phyloP scores from a whole-genome alignment of 2,329 filamentous ascomycete genomes.

The Pseudogymnoascus sp. region DNA sequence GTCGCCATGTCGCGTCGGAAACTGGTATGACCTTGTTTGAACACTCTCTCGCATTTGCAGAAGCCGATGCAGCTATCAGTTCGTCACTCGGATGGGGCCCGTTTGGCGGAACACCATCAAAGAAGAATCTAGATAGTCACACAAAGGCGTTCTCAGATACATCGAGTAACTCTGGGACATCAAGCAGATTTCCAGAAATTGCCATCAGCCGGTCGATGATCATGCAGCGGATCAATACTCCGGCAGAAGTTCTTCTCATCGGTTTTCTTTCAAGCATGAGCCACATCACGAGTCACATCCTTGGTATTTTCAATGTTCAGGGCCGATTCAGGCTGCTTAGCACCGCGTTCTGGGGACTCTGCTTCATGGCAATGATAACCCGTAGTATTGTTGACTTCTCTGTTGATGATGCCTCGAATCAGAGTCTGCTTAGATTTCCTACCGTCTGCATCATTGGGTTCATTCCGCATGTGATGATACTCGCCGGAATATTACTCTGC shows the following conservation, averaged over 20 bases:
- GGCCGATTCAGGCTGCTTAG: constrained; percentile 73
- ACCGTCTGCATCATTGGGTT: constrained; percentile 94
- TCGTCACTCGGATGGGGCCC: constrained; percentile 68
- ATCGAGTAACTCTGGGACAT: constrained; percentile 18
- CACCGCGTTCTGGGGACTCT: constrained; percentile 82
- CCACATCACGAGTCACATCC: constrained; percentile 73
- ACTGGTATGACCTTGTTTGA: constrained; percentile 96
- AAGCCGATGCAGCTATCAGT: constrained; percentile 82
- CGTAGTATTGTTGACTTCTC: constrained; percentile 64
- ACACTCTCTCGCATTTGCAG: constrained; percentile 89
- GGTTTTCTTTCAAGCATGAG: constrained; percentile 84
- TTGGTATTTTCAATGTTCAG: constrained; percentile 76
- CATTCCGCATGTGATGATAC: constrained; percentile 83
- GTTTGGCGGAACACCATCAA: constrained; percentile 29
- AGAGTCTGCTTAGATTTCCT: constrained; percentile 76
- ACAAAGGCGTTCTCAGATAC: constrained; percentile 5
- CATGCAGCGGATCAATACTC: constrained; percentile 74
- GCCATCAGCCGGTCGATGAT: constrained; percentile 59
- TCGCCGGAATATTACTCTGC: constrained; percentile 72
- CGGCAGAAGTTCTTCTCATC: constrained; percentile 81
- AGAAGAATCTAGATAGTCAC: not conserved
- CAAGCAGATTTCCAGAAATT: constrained; percentile 33
- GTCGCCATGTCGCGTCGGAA: constrained; percentile 70
- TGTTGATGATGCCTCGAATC: constrained; percentile 49
- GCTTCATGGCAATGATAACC: constrained; percentile 79